Percentiles rank a stretch among this genome's conserved stretches.
Evolutionary conservation across 2,329 filamentous ascomycete species (phyloP).

Genomic region (Aspergillus sp.): DNA sequence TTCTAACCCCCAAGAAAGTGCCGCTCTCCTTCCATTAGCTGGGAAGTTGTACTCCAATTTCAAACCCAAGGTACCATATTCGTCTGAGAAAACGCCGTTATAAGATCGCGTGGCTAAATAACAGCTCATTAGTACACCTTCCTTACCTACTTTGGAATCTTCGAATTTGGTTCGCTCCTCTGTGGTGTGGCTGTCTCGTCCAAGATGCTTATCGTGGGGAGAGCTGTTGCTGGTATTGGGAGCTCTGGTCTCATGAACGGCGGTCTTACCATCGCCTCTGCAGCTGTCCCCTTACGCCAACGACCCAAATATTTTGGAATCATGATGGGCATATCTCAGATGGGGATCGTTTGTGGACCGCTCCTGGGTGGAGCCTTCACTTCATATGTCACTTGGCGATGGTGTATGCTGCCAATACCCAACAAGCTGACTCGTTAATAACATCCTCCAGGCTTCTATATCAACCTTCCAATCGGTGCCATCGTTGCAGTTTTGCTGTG

Average conservation of each 20-base stretch:
- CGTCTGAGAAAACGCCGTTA: background rate
- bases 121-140: conserved; percentile 19
- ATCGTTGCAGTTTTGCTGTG: conserved; percentile 21
- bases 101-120: background rate
- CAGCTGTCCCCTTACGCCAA: conserved; percentile 24
- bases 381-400: conserved; percentile 27
- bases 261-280: conserved; percentile 24
- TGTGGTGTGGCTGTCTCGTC: conserved; percentile 27
- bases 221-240: conserved; percentile 29
- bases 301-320: conserved; percentile 19
- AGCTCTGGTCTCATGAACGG: conserved; percentile 27
- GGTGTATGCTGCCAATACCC: conserved; percentile 14
- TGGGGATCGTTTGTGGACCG: conserved; percentile 36
- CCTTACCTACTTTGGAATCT: conserved; percentile 26
- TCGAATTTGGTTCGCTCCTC: conserved; percentile 28
- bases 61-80: background rate
- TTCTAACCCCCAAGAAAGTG: background rate
- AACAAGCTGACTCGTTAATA: conserved; percentile 40
- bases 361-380: conserved; percentile 45
- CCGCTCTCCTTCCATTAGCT: background rate
- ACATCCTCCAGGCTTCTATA: conserved; percentile 42
- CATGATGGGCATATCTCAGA: conserved; percentile 29
- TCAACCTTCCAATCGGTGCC: conserved; percentile 51
- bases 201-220: conserved; percentile 29
- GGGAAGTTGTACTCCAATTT: background rate